phyloP scores from a whole-genome alignment of 768 basidiomycete species.

The Leccinum uliginosum region DNA sequence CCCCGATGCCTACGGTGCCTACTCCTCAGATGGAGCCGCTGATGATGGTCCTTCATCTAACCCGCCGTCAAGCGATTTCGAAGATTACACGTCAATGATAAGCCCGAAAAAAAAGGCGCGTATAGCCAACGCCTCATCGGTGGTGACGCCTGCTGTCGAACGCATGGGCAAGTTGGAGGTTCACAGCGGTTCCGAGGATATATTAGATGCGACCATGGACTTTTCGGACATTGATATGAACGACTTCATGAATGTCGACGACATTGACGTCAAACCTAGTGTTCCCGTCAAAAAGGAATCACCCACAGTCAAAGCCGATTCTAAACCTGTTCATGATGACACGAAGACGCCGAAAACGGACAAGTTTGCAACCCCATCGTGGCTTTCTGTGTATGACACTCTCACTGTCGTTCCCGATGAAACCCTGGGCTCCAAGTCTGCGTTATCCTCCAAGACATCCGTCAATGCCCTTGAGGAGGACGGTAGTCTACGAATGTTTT shows the following conservation, averaged over 20 bases:
- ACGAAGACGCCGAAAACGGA: slow-evolving; percentile 39
- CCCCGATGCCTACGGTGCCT: slow-evolving; percentile 28
- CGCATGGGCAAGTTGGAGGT: slow-evolving; percentile 58
- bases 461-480: slow-evolving; percentile 73
- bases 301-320: slow-evolving; percentile 2
- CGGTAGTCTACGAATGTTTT: slow-evolving; percentile 86
- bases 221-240: slow-evolving; percentile 60
- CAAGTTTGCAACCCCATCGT: slow-evolving; percentile 47
- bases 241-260: slow-evolving; percentile 54
- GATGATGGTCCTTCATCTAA: slow-evolving; percentile 25
- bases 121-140: slow-evolving; percentile 39
- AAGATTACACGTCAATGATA: slow-evolving; percentile 44
- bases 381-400: slow-evolving; percentile 75
- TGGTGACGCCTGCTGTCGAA: slow-evolving; percentile 52
- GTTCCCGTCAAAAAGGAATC: slow-evolving; percentile 26
- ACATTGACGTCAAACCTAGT: slow-evolving; percentile 44
- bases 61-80: slow-evolving; percentile 44
- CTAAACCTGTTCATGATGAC: slow-evolving; percentile 8
- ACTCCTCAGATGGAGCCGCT: slow-evolving; percentile 34
- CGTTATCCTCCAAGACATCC: slow-evolving; percentile 37
- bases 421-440: slow-evolving; percentile 42
- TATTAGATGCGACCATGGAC: slow-evolving; percentile 45
- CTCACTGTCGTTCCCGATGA: slow-evolving; percentile 60
- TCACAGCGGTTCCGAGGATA: slow-evolving; percentile 45
- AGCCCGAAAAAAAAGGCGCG: slow-evolving; percentile 68